These are phyloP conservation scores for Globisporangium uncinulatum DNA, from an alignment of 352 stramenopile genomes.

Conservation along the genomic window DNA sequence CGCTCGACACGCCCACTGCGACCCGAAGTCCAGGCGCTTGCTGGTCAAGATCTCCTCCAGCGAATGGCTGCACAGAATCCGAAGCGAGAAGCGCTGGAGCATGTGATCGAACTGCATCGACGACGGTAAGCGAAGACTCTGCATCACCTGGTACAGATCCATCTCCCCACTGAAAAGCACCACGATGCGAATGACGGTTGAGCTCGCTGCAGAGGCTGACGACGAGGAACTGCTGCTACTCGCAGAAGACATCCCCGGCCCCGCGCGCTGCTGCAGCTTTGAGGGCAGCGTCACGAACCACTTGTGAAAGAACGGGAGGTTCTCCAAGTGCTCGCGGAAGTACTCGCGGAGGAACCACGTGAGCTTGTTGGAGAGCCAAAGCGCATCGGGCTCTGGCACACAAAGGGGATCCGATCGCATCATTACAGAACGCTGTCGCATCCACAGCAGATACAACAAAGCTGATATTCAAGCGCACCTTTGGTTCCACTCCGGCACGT, in stretches of 20 bases:
- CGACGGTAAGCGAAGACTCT: constrained; percentile 15
- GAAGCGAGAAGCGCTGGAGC: constrained; percentile 10
- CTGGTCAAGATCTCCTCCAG: constrained; percentile 54
- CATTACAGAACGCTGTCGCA: neutral
- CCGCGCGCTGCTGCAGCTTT: constrained; percentile 42
- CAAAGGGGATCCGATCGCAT: no score
- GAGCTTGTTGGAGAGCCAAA: constrained; percentile 31
- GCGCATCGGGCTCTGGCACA: constrained; percentile 38
- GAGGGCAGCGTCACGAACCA: constrained; percentile 56
- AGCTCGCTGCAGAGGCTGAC: constrained; percentile 9
- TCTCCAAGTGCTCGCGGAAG: constrained; percentile 51
- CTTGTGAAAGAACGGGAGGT: constrained; percentile 52
- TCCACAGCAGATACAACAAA: neutral
- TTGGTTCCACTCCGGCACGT: constrained; percentile 40
- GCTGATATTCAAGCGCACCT: constrained; percentile 19
- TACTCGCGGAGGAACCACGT: constrained; percentile 52
- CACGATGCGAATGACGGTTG: constrained; percentile 50
- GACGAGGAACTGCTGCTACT: constrained; percentile 9
- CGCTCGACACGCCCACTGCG: constrained; percentile 43
- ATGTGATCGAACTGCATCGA: constrained; percentile 19
- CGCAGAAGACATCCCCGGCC: constrained; percentile 10
- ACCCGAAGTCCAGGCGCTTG: constrained; percentile 45
- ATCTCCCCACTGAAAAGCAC: constrained; percentile 47
- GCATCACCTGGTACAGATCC: constrained; percentile 24
- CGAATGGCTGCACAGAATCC: constrained; percentile 8